These are phyloP conservation scores for Potentilla sterilis DNA, from an alignment of 306 rosid genomes.

Conservation along the genomic window DNA sequence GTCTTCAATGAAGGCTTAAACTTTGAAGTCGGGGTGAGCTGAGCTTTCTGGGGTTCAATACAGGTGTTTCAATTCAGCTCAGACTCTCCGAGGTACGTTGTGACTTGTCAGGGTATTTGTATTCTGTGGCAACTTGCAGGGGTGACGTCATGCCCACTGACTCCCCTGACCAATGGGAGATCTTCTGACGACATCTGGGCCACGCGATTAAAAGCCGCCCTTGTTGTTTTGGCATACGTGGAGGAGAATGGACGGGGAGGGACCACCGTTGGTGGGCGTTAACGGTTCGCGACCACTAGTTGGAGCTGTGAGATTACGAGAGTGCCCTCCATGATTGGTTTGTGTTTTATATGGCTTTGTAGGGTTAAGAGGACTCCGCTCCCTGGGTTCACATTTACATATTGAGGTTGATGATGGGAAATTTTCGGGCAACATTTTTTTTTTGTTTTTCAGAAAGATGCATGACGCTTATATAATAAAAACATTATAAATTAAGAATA, in stretches of 20 bases:
- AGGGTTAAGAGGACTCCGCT: too few relatives aligned
- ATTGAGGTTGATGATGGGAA: too few relatives aligned
- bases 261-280: neutral
- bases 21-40: too few relatives aligned
- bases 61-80: neutral
- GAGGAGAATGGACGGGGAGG: neutral
- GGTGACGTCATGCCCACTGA: conserved; percentile 6
- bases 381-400: too few relatives aligned
- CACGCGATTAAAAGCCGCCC: neutral
- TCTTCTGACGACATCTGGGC: neutral
- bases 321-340: neutral
- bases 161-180: conserved; percentile 1
- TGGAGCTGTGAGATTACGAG: neutral
- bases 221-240: neutral
- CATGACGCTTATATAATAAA: too few relatives aligned
- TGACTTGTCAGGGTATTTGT: neutral
- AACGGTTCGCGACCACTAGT: neutral
- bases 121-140: neutral
- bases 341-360: neutral
- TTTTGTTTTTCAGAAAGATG: too few relatives aligned
- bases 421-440: too few relatives aligned
- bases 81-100: neutral
- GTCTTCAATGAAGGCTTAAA: too few relatives aligned
- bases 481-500: too few relatives aligned
- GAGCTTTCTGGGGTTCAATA: too few relatives aligned